Evolutionary conservation across 768 basidiomycete species (phyloP).

Genomic region (Tephrocybe sp.): DNA sequence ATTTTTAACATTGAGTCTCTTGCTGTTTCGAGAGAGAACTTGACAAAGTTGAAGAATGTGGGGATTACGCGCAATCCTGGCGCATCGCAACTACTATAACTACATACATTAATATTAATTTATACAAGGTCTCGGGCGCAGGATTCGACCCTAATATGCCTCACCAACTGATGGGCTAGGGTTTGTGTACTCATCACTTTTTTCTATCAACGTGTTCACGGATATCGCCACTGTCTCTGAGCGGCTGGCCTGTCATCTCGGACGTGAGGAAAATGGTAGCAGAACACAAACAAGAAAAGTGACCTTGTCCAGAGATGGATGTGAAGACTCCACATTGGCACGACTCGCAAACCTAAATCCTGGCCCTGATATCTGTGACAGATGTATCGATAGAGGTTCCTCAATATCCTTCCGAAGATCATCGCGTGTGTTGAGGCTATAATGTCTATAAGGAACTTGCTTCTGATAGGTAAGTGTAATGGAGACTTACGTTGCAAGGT

Average conservation of each 20-base stretch:
- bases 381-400: slow-evolving; percentile 41
- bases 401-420: slow-evolving; percentile 35
- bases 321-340: not conserved
- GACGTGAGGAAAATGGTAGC: not conserved
- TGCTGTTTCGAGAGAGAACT: too few species aligned
- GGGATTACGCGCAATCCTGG: too few species aligned
- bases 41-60: too few species aligned
- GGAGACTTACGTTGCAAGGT: slow-evolving; percentile 42
- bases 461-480: not conserved
- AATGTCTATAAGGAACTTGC: too few species aligned
- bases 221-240: slow-evolving; percentile 13
- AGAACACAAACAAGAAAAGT: not conserved
- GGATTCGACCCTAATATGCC: not conserved
- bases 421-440: slow-evolving; percentile 47
- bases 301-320: slow-evolving; percentile 13
- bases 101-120: too few species aligned
- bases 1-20: too few species aligned
- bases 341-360: slow-evolving; percentile 2
- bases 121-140: too few species aligned
- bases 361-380: slow-evolving; percentile 33
- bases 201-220: slow-evolving; percentile 15
- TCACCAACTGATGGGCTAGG: not conserved
- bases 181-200: not conserved
- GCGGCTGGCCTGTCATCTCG: slow-evolving; percentile 5
- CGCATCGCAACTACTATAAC: too few species aligned